Evolutionary conservation across 169 alveolate genomes (phyloP), one percentile per base, ranked within the genome.

Genomic region (Cardiosporidium cionae): DNA sequence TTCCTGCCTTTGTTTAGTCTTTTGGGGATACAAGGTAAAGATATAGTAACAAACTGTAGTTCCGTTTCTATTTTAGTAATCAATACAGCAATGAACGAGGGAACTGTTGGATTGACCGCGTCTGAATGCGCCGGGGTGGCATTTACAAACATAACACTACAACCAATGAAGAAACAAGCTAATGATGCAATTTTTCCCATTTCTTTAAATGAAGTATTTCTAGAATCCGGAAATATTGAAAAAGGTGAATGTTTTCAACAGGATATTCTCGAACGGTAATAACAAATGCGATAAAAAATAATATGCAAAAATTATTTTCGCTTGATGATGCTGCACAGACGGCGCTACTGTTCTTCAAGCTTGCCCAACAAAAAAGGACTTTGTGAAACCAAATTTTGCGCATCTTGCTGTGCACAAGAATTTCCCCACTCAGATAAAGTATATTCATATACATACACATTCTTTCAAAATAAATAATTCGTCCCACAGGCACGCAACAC

Each of bases 101-200:
- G 92, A 4, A 63, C 89, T 52, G 84, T 89, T 0, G 94, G 93
- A 22, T 78, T 89, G 28, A 58, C 88, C 44, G 80, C 90, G 33
- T 68, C 84, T 66, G 82, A 82, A 27, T 89, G 94, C 74, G 82
- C 84, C n/a, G 89, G 89, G 16, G 85, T 86, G n/a, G 91, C 94
- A 0, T 89, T 87, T 78, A 68, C 93, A 23, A 74, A 84, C 53
- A 77, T 89, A 44, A 44, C 58, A 16, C n/a, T 44, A 16, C 27
- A 44, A n/a, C n/a, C 58, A 16, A 44, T 16, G n/a, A 16, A 44
- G n/a, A 44, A 16, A 16, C 16, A 44, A 44, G n/a, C n/a, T 16
- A 44, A 44, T n/a, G 58, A 16, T 44, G n/a, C 16, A 44, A 44
- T 16, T 16, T 44, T n/a, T 16, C 16, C 16, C n/a, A 44, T 44